These are phyloP conservation scores for Fusarium sp. DNA, from an alignment of 2,329 filamentous ascomycete species.

Conservation along the genomic window DNA sequence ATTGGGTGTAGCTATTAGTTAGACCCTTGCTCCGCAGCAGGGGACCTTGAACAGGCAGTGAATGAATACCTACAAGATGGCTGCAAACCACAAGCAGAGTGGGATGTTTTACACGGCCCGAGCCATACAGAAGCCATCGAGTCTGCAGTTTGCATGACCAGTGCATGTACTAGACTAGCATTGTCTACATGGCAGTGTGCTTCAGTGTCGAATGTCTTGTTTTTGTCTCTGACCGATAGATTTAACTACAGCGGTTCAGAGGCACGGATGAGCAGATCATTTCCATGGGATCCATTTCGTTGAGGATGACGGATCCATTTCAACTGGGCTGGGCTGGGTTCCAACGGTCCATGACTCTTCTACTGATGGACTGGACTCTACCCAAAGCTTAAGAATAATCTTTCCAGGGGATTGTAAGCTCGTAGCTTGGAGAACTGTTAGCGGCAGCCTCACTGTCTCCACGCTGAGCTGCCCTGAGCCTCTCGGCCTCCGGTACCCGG, in stretches of 20 bases:
- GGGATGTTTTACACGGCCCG: conserved; percentile 25
- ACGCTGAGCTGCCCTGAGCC: conserved; percentile 21
- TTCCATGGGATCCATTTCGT: not conserved
- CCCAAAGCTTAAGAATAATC: conserved; percentile 15
- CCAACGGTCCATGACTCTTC: conserved; percentile 28
- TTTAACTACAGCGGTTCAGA: not conserved
- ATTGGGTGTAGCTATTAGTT: conserved; percentile 15
- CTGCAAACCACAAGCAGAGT: conserved; percentile 20
- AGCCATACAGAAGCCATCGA: conserved; percentile 26
- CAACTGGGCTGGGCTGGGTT: not conserved
- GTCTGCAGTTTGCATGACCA: conserved; percentile 13
- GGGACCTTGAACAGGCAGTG: conserved; percentile 20
- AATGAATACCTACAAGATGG: conserved; percentile 9
- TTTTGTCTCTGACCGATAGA: conserved; percentile 10
- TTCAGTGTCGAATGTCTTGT: conserved; percentile 1
- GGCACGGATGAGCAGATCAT: not conserved
- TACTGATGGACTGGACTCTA: not conserved
- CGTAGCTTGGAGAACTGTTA: conserved; percentile 6
- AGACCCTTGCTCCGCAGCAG: conserved; percentile 28
- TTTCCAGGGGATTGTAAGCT: conserved; percentile 10
- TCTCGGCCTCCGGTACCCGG: conserved; percentile 45
- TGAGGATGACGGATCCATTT: not conserved
- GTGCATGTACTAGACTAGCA: conserved; percentile 2
- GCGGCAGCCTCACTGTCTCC: conserved; percentile 18
- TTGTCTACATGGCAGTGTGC: not conserved